Percentiles rank a stretch among this genome's conserved stretches.
These are phyloP conservation scores for Mucor circinelloides DNA, from an alignment of 371 early-diverging fungal species.

Conservation along the genomic window DNA sequence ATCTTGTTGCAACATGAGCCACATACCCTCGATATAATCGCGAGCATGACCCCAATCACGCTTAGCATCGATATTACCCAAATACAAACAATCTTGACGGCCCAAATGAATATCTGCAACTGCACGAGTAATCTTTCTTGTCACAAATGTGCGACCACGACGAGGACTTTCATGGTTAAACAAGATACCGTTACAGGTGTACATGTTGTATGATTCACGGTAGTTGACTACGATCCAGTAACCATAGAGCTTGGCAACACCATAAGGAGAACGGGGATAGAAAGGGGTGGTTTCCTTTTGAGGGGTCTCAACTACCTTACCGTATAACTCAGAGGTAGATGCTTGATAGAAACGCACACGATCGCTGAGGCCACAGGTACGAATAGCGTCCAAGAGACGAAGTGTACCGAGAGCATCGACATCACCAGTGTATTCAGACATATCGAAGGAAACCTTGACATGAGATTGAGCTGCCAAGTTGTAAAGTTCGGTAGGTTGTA, in stretches of 20 bases:
- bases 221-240: slow-evolving; percentile 86
- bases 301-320: slow-evolving; percentile 81
- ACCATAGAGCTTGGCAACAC: slow-evolving; percentile 84
- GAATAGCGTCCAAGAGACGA: slow-evolving; percentile 81
- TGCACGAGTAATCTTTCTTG: slow-evolving; percentile 83
- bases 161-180: slow-evolving; percentile 90
- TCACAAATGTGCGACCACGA: slow-evolving; percentile 84
- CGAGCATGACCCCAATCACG: slow-evolving; percentile 91
- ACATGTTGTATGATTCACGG: slow-evolving; percentile 84
- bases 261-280: slow-evolving; percentile 87
- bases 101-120: slow-evolving; percentile 79
- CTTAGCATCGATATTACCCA: slow-evolving; percentile 86
- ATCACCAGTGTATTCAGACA: slow-evolving; percentile 89
- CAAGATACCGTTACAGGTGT: slow-evolving; percentile 83
- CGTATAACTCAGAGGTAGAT: slow-evolving; percentile 81
- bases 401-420: slow-evolving; percentile 86
- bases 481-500: slow-evolving; percentile 82
- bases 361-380: slow-evolving; percentile 74
- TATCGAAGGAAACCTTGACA: slow-evolving; percentile 89
- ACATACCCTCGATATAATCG: slow-evolving; percentile 90
- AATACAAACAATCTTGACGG: slow-evolving; percentile 70
- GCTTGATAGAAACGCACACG: slow-evolving; percentile 86
- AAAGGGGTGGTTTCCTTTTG: slow-evolving; percentile 88
- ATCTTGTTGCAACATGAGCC: slow-evolving; percentile 86
- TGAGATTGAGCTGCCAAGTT: slow-evolving; percentile 82